A percentile compares a stretch with the other conserved stretches of the same genome.
Conservation (phyloP, 2,329 filamentous ascomycete genomes). For the Aspergillus sp. region DNA sequence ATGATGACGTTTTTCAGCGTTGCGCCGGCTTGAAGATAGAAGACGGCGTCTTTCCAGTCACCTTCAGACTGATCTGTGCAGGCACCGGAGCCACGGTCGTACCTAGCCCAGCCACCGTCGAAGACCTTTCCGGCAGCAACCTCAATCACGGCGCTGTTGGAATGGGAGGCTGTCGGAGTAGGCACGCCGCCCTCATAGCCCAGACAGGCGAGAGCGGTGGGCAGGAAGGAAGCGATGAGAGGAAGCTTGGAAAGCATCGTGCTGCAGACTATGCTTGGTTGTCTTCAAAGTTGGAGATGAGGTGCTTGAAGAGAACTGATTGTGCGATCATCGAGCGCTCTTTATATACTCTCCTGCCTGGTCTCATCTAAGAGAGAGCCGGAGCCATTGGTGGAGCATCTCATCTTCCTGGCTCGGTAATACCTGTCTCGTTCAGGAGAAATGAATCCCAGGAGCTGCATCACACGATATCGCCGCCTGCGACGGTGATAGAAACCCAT, state of each 20-base stretch:
- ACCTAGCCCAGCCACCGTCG: conserved; percentile 50
- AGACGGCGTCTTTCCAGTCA: conserved; percentile 46
- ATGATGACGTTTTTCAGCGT: conserved; percentile 51
- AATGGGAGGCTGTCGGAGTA: conserved; percentile 7
- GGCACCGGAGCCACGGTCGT: conserved; percentile 41
- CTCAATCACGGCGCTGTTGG: conserved; percentile 31
- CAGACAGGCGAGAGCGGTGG: conserved; percentile 16
- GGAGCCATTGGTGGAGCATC: not conserved
- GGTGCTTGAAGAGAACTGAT: not conserved
- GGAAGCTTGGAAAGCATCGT: not conserved
- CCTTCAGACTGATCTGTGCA: conserved; percentile 49
- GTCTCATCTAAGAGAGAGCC: too few species aligned
- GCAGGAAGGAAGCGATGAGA: conserved; percentile 1
- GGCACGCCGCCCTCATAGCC: conserved; percentile 20
- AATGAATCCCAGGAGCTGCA: not conserved
- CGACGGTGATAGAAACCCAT: not conserved
- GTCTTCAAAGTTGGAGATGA: not conserved
- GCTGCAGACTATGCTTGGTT: not conserved
- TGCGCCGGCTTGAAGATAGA: conserved; percentile 43
- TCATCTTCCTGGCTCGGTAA: not conserved
- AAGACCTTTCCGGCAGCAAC: conserved; percentile 47
- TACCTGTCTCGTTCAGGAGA: not conserved
- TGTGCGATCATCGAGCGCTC: not conserved
- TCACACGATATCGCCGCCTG: not conserved
- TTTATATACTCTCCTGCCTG: not conserved